Percentiles rank a stretch among this genome's conserved stretches.
These are phyloP conservation scores for Casuarina glauca DNA, from an alignment of 306 rosid species.

Conservation along the genomic window DNA sequence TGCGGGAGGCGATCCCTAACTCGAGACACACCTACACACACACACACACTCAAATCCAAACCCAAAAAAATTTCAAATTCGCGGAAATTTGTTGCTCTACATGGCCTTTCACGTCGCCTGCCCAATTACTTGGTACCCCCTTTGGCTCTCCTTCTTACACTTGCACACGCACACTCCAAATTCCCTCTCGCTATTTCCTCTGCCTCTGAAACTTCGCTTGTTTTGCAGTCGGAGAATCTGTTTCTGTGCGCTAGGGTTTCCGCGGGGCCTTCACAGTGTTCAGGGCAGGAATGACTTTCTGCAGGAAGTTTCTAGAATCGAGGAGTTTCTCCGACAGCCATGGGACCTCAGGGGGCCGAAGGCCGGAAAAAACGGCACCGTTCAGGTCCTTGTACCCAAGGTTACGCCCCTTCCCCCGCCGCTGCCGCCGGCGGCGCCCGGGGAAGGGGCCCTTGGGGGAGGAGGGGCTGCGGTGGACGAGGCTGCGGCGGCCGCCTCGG, in stretches of 20 bases:
- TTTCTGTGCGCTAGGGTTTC: slow-evolving; percentile 72
- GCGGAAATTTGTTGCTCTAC: slow-evolving; percentile 29
- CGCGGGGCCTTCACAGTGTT: slow-evolving; percentile 38
- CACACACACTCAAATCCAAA: slow-evolving; percentile 1
- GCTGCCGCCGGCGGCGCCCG: slow-evolving; percentile 21
- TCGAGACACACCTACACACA: background rate
- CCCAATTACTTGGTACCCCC: slow-evolving; percentile 73
- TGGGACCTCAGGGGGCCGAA: slow-evolving; percentile 44
- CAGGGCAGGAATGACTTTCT: slow-evolving; percentile 44
- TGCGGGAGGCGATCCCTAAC: slow-evolving; percentile 33
- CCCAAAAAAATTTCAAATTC: background rate
- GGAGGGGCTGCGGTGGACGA: slow-evolving; percentile 52
- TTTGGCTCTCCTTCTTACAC: slow-evolving; percentile 2
- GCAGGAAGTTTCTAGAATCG: slow-evolving; percentile 46
- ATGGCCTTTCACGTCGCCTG: slow-evolving; percentile 92
- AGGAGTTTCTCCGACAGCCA: slow-evolving; percentile 52
- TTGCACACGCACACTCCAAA: slow-evolving; percentile 4
- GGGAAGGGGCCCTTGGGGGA: slow-evolving; percentile 26
- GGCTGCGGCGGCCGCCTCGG: slow-evolving; percentile 58
- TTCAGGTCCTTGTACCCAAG: slow-evolving; percentile 77
- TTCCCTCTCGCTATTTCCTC: background rate
- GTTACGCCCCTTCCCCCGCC: slow-evolving; percentile 72
- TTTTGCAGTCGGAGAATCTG: slow-evolving; percentile 67
- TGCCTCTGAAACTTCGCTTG: background rate
- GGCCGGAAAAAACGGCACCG: slow-evolving; percentile 21